Conservation (phyloP, 2,329 filamentous ascomycete species). For the Herpotrichia juniperi region DNA sequence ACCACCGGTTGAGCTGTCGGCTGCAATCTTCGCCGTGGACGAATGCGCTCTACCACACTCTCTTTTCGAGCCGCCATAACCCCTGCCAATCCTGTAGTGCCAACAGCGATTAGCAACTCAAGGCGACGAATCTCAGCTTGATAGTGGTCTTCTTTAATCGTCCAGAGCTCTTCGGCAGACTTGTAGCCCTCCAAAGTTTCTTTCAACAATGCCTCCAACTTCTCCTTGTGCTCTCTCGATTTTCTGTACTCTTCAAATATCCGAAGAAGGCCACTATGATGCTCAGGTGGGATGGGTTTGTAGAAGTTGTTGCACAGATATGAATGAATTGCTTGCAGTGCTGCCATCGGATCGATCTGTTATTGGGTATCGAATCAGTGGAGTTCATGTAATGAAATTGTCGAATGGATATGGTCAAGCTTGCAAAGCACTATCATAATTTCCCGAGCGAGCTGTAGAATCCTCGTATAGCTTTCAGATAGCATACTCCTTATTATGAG, state of each 20-base stretch:
- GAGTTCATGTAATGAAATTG: neutral
- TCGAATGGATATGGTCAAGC: neutral
- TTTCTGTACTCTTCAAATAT: conserved; percentile 51
- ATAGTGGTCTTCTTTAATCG: conserved; percentile 41
- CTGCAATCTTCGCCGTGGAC: conserved; percentile 23
- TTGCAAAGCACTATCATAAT: neutral
- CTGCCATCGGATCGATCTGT: conserved; percentile 29
- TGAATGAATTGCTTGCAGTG: conserved; percentile 32
- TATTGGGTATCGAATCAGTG: neutral
- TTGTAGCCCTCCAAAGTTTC: conserved; percentile 32
- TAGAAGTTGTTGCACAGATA: conserved; percentile 26
- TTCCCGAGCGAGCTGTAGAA: no score
- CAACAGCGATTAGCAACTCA: conserved; percentile 51
- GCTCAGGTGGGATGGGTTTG: conserved; percentile 31
- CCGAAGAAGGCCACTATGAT: conserved; percentile 48
- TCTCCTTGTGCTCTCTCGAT: conserved; percentile 41
- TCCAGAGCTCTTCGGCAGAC: conserved; percentile 39
- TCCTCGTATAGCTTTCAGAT: no score
- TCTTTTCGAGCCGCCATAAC: conserved; percentile 50
- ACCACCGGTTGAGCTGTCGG: conserved; percentile 16
- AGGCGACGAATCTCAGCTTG: conserved; percentile 51
- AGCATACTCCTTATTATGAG: no score
- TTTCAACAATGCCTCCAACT: conserved; percentile 31
- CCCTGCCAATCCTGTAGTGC: conserved; percentile 48
- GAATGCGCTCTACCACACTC: conserved; percentile 43